Evolutionary conservation across 2,329 filamentous ascomycete genomes (phyloP), one percentile per base, ranked within the genome.

Genomic region (Aspergillus ochraceus): DNA sequence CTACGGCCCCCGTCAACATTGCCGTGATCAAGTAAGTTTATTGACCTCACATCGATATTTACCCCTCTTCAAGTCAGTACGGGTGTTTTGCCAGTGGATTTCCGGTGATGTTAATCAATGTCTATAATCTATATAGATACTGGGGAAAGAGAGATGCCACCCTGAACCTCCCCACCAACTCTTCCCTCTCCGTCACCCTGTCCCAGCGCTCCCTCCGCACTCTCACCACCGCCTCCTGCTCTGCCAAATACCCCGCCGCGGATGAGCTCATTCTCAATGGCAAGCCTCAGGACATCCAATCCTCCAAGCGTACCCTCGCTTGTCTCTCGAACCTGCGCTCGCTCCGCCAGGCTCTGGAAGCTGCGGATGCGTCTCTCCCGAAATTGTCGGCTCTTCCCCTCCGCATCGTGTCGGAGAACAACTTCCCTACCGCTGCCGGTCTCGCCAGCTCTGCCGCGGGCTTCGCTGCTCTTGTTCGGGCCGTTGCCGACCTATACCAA

Each of bases 81-180:
- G 49, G 55, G 30, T 64, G 22, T 52, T 5, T 52, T 58, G 62
- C 51, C n/a, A n/a, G n/a, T 58, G 59, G 55, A 52, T 60, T 47
- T 58, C 24, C 20, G 29, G 54, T 36, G 19, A 49, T 56, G 42
- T 61, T 68, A 49, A 62, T 54, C 19, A 20, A 8, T 26, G 49
- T 49, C 14, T 54, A 8, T 30, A 49, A 47, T 49, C 14, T 54
- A 8, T 30, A 49, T 68, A 87, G 85, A 75, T 90, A 99, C 86
- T 99, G 96, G 95, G 95, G 96, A 70, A 99, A 99, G 81, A 91
- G 95, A 64, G 93, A 98, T 78, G 80, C 91, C 55, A 91, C 90
- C 75, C 87, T 98, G 70, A 99, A 99, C 79, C 90, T 98, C 58
- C 95, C 95, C 39, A 98, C 95, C 74, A 99, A 99, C 83, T 96